Evolutionary conservation across 371 early-diverging fungal species (phyloP).

Genomic region (Amoeboaphelidium protococcarum): DNA sequence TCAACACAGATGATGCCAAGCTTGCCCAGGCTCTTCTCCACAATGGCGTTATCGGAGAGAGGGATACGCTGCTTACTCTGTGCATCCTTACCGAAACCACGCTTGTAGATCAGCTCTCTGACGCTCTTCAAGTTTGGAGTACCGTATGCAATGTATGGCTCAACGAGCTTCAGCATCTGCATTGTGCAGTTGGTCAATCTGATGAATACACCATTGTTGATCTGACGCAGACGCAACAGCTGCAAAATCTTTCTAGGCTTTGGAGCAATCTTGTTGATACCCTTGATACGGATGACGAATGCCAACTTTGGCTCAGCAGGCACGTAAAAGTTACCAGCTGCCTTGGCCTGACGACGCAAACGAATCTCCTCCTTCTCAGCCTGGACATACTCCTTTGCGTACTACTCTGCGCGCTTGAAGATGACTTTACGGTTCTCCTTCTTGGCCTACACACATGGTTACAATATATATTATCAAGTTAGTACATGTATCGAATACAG

Average conservation of each 20-base stretch:
- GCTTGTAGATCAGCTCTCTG: constrained; percentile 98
- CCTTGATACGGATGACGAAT: constrained; percentile 35
- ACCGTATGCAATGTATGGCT: constrained; percentile 90
- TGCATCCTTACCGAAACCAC: constrained; percentile 97
- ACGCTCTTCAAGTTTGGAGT: constrained; percentile 94
- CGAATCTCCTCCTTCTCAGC: constrained; percentile 65
- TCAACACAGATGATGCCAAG: constrained; percentile 93
- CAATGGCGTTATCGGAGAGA: constrained; percentile 81
- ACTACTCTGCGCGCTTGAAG: constrained; percentile 91
- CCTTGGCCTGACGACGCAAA: constrained; percentile 72
- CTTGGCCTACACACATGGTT: constrained; percentile 32
- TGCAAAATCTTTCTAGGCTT: constrained; percentile 98
- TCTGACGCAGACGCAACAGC: constrained; percentile 91
- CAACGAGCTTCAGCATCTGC: constrained; percentile 93
- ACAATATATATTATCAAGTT: too few relatives aligned
- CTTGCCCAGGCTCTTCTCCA: constrained; percentile 84
- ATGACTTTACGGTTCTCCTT: constrained; percentile 61
- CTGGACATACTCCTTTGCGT: constrained; percentile 77
- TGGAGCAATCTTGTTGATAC: constrained; percentile 96
- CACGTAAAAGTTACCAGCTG: constrained; percentile 73
- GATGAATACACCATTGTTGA: constrained; percentile 97
- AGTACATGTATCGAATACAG: not conserved
- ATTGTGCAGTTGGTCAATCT: constrained; percentile 92
- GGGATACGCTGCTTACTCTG: constrained; percentile 86
- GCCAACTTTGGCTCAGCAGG: constrained; percentile 80